Base-by-base conservation (phyloP, 805 yeast genomes). In the Ogataea nonfermentans region DNA sequence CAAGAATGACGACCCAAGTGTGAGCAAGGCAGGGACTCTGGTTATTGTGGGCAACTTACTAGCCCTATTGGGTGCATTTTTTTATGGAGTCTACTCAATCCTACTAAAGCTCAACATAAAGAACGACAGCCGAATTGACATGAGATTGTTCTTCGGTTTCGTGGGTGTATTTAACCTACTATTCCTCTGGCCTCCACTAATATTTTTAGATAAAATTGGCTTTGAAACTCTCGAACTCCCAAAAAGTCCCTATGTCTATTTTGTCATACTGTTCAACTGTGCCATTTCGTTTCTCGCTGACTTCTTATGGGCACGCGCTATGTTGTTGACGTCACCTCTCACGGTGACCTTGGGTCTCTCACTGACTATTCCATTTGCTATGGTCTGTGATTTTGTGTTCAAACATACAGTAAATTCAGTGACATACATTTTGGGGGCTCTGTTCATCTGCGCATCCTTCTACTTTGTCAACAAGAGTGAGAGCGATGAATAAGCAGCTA, bases 271-370 rank as follows among this genome's bases (percentile, higher is more conserved):
- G 0, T 46, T 78, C 32, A 93, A 93, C 60, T 84, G 90, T 43
- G 55, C 77, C 24, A 79, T 88, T 29, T 88, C 96, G 1, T 82
- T 93, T 50, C 63, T 90, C 11, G 83, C 95, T 27, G 99, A 93
- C 59, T 89, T 83, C 52, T 80, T 95, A 55, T 93, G 99, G 99
- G 96, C 95, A 24, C 79, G 87, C 47, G 95, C 98, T 0, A 93
- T 90, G 78, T 71, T 93, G 23, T 67, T 93, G 55, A 93, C 99
- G 1, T 83, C 93, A 30, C 99, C 99, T 2, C 68, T 93, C 49
- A 90, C 96, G 0, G 98, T 91, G 3, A 93, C 99, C 0, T 95
- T 93, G 9, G 99, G 99, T 0, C 69, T 93, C 22, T 83, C 95
- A 14, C 77, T 90, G 44, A 91, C 98, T 0, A 93, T 93, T 13